Percentiles rank a stretch among this genome's conserved stretches.
Conservation (phyloP, 2,329 filamentous ascomycete genomes). For the Arthroderma uncinatum region DNA sequence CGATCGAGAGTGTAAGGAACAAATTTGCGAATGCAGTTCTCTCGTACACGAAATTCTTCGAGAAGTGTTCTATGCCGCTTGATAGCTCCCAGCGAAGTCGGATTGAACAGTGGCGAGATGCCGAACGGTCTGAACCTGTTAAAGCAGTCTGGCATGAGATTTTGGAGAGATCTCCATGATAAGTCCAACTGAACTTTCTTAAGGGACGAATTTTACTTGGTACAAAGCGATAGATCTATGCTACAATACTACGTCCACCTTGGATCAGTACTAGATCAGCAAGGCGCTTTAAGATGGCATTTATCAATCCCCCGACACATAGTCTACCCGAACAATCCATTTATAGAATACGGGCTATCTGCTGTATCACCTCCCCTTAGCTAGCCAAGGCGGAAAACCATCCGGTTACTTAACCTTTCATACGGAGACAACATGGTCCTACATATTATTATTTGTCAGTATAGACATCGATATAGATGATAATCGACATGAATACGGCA, state of each 20-base stretch:
- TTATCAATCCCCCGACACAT: neutral
- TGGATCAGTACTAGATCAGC: neutral
- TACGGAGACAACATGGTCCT: neutral
- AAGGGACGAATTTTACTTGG: too few relatives aligned
- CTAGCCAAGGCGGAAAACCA: neutral
- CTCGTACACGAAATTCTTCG: slow-evolving; percentile 24
- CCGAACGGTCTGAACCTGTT: slow-evolving; percentile 32
- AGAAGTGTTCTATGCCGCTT: slow-evolving; percentile 16
- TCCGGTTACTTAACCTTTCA: neutral
- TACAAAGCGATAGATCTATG: too few relatives aligned
- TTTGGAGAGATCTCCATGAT: too few relatives aligned
- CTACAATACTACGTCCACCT: too few relatives aligned
- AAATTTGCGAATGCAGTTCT: slow-evolving; percentile 29
- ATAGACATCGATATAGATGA: neutral
- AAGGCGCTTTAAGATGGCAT: neutral
- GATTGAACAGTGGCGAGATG: slow-evolving; percentile 27
- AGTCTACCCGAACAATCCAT: neutral
- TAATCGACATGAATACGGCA: too few relatives aligned
- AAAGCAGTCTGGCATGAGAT: neutral
- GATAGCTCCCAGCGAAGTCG: slow-evolving; percentile 16
- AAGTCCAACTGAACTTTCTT: too few relatives aligned
- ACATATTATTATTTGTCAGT: neutral
- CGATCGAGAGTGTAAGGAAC: slow-evolving; percentile 28
- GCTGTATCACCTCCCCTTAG: neutral
- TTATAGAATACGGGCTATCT: too few relatives aligned